phyloP scores from a whole-genome alignment of 2,329 filamentous ascomycete genomes.

The Monosporascus sp. region DNA sequence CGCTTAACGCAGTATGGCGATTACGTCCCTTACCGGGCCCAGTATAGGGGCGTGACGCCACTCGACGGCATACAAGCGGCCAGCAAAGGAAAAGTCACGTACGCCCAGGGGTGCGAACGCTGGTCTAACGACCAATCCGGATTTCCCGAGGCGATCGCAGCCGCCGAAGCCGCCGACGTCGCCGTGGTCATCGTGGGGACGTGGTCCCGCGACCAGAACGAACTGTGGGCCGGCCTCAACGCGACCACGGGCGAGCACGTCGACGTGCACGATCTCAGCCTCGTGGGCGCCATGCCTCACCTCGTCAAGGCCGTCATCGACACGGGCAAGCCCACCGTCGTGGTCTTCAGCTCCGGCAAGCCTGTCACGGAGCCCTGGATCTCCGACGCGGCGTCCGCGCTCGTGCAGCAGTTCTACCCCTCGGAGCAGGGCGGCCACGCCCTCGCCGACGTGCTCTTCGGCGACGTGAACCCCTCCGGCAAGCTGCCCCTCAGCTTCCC shows the following conservation, averaged over 20 bases:
- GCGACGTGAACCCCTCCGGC: conserved; percentile 59
- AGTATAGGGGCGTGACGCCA: conserved; percentile 62
- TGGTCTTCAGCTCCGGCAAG: conserved; percentile 65
- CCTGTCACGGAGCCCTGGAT: conserved; percentile 72
- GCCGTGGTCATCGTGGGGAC: conserved; percentile 71
- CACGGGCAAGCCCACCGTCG: conserved; percentile 61
- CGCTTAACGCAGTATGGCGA: conserved; percentile 55
- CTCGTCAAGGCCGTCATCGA: conserved; percentile 63
- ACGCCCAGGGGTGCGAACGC: conserved; percentile 64
- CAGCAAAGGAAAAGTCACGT: conserved; percentile 56
- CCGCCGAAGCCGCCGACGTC: conserved; percentile 62
- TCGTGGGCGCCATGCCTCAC: conserved; percentile 64
- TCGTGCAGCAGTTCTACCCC: conserved; percentile 72
- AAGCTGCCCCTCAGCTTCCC: conserved; percentile 64
- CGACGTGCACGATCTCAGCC: conserved; percentile 56
- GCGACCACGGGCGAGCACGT: conserved; percentile 73
- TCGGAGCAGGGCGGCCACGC: conserved; percentile 64
- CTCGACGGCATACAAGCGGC: conserved; percentile 62
- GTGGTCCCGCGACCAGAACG: conserved; percentile 67
- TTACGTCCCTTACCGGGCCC: conserved; percentile 62
- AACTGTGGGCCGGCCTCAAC: conserved; percentile 66
- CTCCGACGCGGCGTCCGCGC: conserved; percentile 55
- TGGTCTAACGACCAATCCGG: conserved; percentile 67
- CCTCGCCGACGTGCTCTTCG: conserved; percentile 61
- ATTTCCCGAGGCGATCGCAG: conserved; percentile 60